phyloP scores from a whole-genome alignment of 305 asterid species.

The Fraxinus latifolia region DNA sequence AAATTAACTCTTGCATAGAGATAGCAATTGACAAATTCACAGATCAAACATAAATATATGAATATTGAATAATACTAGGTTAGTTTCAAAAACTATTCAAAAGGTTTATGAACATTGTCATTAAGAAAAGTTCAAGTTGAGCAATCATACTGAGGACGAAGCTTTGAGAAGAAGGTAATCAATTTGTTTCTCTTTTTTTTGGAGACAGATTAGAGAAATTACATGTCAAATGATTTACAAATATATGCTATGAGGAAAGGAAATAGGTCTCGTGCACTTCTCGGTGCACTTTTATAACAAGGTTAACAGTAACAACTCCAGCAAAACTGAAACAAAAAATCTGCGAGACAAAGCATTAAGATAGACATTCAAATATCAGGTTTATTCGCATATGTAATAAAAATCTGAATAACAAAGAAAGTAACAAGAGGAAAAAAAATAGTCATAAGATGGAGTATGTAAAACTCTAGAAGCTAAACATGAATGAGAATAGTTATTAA shows the following conservation, averaged over 20 bases:
- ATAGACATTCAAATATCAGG: neutral
- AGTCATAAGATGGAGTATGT: neutral
- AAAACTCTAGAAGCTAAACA: neutral
- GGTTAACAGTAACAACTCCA: neutral
- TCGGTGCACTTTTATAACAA: neutral
- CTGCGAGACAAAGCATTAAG: neutral
- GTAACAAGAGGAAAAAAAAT: neutral
- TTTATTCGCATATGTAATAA: neutral
- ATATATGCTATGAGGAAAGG: neutral
- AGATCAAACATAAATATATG: neutral
- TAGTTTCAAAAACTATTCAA: neutral
- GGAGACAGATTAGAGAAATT: neutral
- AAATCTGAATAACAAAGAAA: neutral
- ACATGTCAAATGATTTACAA: neutral
- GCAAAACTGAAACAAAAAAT: neutral
- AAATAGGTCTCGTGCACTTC: neutral
- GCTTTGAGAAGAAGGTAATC: neutral
- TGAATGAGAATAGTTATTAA: neutral
- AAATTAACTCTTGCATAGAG: neutral
- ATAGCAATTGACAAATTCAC: neutral
- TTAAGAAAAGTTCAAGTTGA: neutral
- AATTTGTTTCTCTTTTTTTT: neutral
- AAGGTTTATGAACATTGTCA: neutral
- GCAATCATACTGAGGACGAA: neutral
- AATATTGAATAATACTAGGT: neutral